Evolutionary conservation across 192 early-diverging fungal genomes (phyloP).

Genomic region (Dispira simplex): DNA sequence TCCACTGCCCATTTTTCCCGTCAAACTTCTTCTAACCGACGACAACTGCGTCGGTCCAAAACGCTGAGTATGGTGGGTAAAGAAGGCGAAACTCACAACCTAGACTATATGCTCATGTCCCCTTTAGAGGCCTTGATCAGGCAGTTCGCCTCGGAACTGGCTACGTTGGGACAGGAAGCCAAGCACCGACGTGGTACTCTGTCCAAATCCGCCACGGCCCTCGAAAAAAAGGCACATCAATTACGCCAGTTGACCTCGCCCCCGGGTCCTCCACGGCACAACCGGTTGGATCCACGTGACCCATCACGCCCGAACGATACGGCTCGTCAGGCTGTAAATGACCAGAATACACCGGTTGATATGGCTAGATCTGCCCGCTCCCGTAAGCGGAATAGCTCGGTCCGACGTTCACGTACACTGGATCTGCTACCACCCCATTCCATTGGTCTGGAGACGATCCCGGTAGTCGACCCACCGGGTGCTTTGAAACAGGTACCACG

Average conservation of each 20-base stretch:
- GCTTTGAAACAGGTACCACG: neutral
- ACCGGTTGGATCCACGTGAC: neutral
- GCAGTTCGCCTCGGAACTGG: neutral
- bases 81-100: neutral
- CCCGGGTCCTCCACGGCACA: neutral
- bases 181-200: neutral
- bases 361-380: too few relatives aligned
- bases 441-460: neutral
- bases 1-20: neutral
- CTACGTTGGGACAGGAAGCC: neutral
- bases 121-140: constrained; percentile 1
- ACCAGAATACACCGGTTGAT: too few relatives aligned
- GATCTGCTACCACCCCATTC: neutral
- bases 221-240: neutral
- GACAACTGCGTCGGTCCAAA: neutral
- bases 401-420: neutral
- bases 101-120: constrained; percentile 2
- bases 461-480: neutral
- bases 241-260: neutral
- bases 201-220: neutral
- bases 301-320: neutral
- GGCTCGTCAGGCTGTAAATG: neutral
- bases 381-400: too few relatives aligned
- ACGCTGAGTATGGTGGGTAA: constrained; percentile 2
- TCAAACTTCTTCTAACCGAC: neutral